Evolutionary conservation across 495 filamentous ascomycete genomes (phyloP).

Genomic region (Trichoderma asperelloides): DNA sequence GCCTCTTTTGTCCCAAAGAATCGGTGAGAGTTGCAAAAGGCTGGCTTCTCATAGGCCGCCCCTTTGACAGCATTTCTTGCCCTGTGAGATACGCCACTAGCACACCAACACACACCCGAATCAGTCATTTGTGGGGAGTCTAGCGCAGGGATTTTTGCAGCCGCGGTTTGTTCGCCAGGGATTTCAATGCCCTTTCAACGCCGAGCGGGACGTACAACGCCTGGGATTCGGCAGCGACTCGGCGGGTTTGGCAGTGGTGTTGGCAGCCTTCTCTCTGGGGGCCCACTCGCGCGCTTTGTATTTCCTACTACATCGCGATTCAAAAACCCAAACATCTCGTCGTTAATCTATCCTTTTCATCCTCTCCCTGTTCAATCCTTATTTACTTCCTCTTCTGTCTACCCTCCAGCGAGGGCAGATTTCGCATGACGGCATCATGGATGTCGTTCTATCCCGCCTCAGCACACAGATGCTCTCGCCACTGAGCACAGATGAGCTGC

Average conservation of each 20-base stretch:
- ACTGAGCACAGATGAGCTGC: neutral
- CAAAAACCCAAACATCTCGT: neutral
- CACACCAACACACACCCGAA: neutral
- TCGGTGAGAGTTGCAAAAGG: neutral
- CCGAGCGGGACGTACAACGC: neutral
- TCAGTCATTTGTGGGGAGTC: neutral
- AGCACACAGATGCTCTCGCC: neutral
- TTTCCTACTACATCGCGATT: neutral
- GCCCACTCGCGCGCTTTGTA: neutral
- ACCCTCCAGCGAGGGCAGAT: neutral
- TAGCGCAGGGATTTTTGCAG: constrained; percentile 5
- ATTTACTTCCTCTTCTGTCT: neutral
- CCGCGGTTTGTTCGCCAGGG: neutral
- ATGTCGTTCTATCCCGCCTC: neutral
- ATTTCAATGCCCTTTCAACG: neutral
- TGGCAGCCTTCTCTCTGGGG: neutral
- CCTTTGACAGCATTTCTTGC: neutral
- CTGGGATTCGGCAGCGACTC: neutral
- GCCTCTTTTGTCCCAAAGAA: neutral
- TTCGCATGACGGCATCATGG: neutral
- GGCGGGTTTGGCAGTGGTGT: neutral
- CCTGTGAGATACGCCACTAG: neutral
- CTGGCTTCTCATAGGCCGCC: neutral
- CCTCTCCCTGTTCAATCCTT: neutral
- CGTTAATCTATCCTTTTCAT: neutral